Conservation (phyloP, 1,284 basidiomycete genomes). For the Fistulina hepatica region DNA sequence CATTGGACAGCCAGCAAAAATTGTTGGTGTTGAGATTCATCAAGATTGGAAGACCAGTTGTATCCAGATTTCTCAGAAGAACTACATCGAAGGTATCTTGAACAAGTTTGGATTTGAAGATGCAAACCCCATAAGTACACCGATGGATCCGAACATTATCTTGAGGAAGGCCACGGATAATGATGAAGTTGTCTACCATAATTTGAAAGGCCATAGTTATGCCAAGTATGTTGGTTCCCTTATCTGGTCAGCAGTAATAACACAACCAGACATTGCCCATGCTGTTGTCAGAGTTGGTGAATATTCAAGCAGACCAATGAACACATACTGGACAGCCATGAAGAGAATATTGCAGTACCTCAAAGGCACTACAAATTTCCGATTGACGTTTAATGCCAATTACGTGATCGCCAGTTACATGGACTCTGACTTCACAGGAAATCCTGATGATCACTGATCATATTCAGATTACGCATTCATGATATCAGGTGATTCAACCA, state of each 20-base stretch:
- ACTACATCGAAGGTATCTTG: constrained; percentile 1
- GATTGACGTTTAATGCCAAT: constrained; percentile 7
- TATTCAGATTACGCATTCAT: too few relatives aligned
- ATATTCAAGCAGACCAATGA: constrained; percentile 1
- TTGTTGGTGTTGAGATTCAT: constrained; percentile 2
- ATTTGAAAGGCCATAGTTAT: constrained; percentile 7
- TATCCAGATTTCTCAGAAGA: constrained; percentile 1
- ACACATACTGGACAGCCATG: constrained; percentile 9
- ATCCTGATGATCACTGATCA: constrained; percentile 11
- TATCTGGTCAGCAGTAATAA: constrained; percentile 5
- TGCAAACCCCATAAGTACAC: constrained; percentile 1
- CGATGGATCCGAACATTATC: constrained; percentile 6
- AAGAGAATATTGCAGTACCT: constrained; percentile 12
- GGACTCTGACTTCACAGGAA: constrained; percentile 10
- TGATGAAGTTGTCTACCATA: neutral
- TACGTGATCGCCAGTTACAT: neutral
- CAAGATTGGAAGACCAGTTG: constrained; percentile 4
- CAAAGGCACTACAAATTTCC: constrained; percentile 6
- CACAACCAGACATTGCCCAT: constrained; percentile 6
- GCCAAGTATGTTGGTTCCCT: constrained; percentile 4
- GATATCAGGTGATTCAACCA: too few relatives aligned
- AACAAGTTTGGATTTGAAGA: constrained; percentile 1
- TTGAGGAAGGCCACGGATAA: constrained; percentile 1
- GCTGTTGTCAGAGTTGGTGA: constrained; percentile 3
- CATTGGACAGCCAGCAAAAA: constrained; percentile 1